Evolutionary conservation across 73 alveolate genomes (phyloP), one percentile per base, ranked within the genome.

Genomic region (Paramecium tetraurelia): DNA sequence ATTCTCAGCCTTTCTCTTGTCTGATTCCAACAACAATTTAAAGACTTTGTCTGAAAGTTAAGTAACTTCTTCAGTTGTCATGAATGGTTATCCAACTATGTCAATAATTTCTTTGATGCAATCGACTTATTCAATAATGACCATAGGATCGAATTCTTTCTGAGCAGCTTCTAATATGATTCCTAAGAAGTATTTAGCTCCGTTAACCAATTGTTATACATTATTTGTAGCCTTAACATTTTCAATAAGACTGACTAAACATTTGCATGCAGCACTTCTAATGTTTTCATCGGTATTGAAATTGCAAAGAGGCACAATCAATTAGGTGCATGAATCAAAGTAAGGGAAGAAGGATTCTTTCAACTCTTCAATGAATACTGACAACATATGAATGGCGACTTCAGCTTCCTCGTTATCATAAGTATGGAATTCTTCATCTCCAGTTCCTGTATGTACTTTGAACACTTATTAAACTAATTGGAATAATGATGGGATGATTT

Each of bases 381-480:
- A 89, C 33, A 97, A 92, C 97, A 96, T 95, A 57, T 96, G 96
- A 72, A 97, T 94, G 70, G 98, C 99, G 1, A 94, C 95, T 80
- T 96, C 98, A 85, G 96, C 97, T 75, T 97, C 99, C 76, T 97
- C 99, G 68, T 95, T 93, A 46, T 97, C 98, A 38, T 93, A 93
- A 22, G 98, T 95, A 57, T 90, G 94, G 48, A 96, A 76, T 24
- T 96, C 97, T 44, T 94, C 94, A 59, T 94, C 86, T 48, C 93
- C 95, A 12, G 68, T 94, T 22, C 92, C 89, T 18, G 89, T 92
- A 18, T 92, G 84, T 21, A 96, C 85, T 27, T 92, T 92, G n/a
- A 96, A 95, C 90, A 93, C 92, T 29, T 90, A 94, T 63, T 95
- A 48, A 72, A 96, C 96, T 94, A 95, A 93, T 43, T 92, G 22